phyloP scores from a whole-genome alignment of 306 rosid genomes.

The Pyrus pyrifolia region DNA sequence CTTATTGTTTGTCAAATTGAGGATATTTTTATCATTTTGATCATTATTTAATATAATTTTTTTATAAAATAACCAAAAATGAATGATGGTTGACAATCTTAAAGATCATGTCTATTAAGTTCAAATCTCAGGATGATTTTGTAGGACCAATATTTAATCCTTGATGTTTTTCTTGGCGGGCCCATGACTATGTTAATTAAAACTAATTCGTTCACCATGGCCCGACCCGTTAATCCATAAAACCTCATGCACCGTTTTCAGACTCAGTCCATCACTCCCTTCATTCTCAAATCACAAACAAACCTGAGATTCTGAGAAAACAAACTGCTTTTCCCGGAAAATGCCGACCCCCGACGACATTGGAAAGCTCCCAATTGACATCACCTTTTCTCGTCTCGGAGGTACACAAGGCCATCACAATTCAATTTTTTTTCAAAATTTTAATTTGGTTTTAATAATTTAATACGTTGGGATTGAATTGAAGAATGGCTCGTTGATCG shows the following conservation, averaged over 20 bases:
- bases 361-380: conserved; percentile 80
- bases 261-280: neutral
- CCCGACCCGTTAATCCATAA: neutral
- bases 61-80: accelerated
- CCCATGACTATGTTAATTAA: neutral
- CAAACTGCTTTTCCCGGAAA: conserved; percentile 14
- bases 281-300: neutral
- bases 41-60: no score
- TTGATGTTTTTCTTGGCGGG: neutral
- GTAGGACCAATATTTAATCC: no score
- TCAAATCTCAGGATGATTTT: no score
- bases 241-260: neutral
- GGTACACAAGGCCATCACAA: conserved; percentile 27
- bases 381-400: conserved; percentile 91
- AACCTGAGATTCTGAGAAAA: neutral
- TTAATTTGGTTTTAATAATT: neutral
- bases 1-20: no score
- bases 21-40: no score
- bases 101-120: no score
- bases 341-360: conserved; percentile 65
- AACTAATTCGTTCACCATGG: neutral
- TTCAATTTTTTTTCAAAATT: neutral
- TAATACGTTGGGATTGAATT: conserved; percentile 14
- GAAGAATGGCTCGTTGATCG: conserved; percentile 95
- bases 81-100: no score